Evolutionary conservation across 805 yeast species (phyloP), one percentile per base, ranked within the genome.

Genomic region (Wickerhamomyces alni): DNA sequence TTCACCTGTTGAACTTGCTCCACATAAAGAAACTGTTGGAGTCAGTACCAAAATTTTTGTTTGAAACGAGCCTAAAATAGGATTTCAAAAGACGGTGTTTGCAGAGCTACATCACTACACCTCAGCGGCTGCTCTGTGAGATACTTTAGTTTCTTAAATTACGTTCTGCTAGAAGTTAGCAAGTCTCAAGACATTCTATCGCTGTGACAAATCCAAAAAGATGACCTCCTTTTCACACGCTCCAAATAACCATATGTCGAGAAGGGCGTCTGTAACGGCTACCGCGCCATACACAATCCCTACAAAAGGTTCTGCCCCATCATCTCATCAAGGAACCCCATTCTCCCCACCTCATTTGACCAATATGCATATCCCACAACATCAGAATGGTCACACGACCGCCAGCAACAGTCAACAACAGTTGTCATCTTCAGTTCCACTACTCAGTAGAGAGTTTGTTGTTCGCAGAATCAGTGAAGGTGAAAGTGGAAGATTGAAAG

Each of bases 391-490:
- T 35, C 41, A 38, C 35, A 30, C 38, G 33, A 37, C 29, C 22
- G 19, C 31, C 27, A 18, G 27, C 26, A 16, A 30, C 21, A 18
- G 30, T 17, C 31, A 39, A 17, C 42, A 38, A n/a, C 44, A 40
- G 26, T 28, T 48, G 18, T 50, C 53, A 4, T 39, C 55, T 4
- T 59, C 67, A 2, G 68, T 65, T n/a, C 73, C 76, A 11, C 28
- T 51, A 8, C 58, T 78, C 36, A 65, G 75, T 5, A 61, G 84
- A 44, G 82, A 82, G 47, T 83, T 85, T 60, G 94, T 86, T 4
- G 91, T 83, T 13, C 69, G 95, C 45, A 68, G 95, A 40, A 84
- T 84, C 38, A 76, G 86, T 36, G 95, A 86, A 58, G 95, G 95
- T 35, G 94, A 85, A 57, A 77, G 87, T 4, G 94, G 94, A 17